Percentiles rank a stretch among this genome's conserved stretches.
Conservation (phyloP, 768 basidiomycete species). For the Amyloporia xantha region DNA sequence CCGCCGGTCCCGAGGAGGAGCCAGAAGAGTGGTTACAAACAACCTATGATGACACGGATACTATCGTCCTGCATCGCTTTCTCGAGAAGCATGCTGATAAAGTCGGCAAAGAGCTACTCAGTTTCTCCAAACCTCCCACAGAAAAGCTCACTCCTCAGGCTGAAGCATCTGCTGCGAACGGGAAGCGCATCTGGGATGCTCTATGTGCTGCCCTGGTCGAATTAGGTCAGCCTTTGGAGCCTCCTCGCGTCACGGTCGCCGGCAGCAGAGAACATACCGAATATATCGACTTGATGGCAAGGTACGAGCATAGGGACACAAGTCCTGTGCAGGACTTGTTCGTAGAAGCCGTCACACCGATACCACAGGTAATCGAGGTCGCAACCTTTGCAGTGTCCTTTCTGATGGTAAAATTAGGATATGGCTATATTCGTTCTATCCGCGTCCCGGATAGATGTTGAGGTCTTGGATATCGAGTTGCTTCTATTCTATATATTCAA, state of each 20-base stretch:
- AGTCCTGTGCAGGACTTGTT: conserved; percentile 64
- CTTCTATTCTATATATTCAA: conserved; percentile 75
- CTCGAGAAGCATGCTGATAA: conserved; percentile 82
- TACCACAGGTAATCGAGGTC: conserved; percentile 1
- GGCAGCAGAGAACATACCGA: conserved; percentile 50
- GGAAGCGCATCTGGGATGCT: conserved; percentile 80
- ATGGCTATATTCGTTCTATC: conserved; percentile 57
- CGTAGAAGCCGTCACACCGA: conserved; percentile 34
- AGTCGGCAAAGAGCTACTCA: conserved; percentile 80
- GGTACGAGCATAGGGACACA: conserved; percentile 53
- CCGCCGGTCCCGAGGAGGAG: conserved; percentile 47
- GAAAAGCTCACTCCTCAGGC: conserved; percentile 17
- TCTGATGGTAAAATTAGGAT: not conserved
- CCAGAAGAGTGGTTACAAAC: conserved; percentile 68
- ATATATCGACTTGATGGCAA: conserved; percentile 60
- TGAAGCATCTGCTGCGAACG: conserved; percentile 51
- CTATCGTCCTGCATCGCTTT: conserved; percentile 77
- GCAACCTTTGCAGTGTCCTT: not conserved
- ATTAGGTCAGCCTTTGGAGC: conserved; percentile 61
- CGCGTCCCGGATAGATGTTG: conserved; percentile 68
- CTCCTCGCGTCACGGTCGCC: conserved; percentile 50
- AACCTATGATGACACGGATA: conserved; percentile 79
- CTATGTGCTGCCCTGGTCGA: conserved; percentile 78
- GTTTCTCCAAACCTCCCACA: conserved; percentile 50
- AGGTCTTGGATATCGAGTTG: conserved; percentile 71